Base-by-base conservation (phyloP, 2,329 filamentous ascomycete species). In the Fusarium heterosporum region DNA sequence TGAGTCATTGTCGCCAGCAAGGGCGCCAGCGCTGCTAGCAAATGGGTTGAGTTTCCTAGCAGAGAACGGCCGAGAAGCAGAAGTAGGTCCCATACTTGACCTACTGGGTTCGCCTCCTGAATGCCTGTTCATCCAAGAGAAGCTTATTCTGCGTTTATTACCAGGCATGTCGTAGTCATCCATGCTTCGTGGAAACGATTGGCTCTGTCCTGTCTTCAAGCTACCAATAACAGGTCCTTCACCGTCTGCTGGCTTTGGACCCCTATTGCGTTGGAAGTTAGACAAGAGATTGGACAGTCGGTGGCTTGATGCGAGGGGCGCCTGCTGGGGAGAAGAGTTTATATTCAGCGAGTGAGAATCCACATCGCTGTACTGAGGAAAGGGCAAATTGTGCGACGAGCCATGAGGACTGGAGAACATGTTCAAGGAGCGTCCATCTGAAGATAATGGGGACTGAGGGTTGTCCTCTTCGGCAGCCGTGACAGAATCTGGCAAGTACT, bases 121-220 rank as follows among this genome's bases (percentile, higher is more conserved):
- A 71, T 83, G 85, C 19, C 85, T 81, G 61, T 83, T 83, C 72
- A 88, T 88, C 85, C 85, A 91, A 59, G 85, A 83, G 42, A 89
- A 82, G 70, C 85, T 89, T 34, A 85, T 84, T 38, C 85, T 83
- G 25, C 87, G 86, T 77, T 80, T 87, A 76, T 75, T 87, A 64
- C 73, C 82, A 75, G 78, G 78, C 64, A 74, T 80, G 73, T 84
- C 90, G 69, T 76, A 77, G 13, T 88, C 87, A 22, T 86, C 91
- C 62, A 79, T 79, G 61, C 85, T 84, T 17, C 86, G 82, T 8
- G 92, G 92, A 68, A 96, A 88, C 0, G 92, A 95, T 73, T 93
- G 91, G 71, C 91, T 93, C 74, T 95, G 91, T 0, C 87, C 85
- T 29, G 86, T 79, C 73, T 92, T 92, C 14, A 94, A 80, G 19